Evolutionary conservation across 148 eudicot species (phyloP).

Genomic region (Silene latifolia): DNA sequence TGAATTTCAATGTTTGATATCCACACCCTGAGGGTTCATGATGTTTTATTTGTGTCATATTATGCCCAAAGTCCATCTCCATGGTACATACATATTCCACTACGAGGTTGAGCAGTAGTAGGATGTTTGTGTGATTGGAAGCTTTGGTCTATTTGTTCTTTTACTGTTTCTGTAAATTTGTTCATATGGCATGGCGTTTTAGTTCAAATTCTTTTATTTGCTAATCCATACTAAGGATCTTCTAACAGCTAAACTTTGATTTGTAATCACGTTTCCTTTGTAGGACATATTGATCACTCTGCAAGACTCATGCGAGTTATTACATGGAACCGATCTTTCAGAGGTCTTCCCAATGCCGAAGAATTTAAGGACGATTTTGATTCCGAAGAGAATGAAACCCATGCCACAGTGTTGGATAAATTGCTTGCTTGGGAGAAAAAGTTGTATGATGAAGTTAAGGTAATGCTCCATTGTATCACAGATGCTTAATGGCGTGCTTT

Average conservation of each 20-base stretch:
- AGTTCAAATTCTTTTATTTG: background rate
- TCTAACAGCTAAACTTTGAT: conserved; percentile 1
- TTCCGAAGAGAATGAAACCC: conserved; percentile 88
- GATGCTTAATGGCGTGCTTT: background rate
- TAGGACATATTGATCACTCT: conserved; percentile 95
- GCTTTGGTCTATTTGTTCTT: background rate
- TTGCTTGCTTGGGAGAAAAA: conserved; percentile 99
- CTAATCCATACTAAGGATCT: background rate
- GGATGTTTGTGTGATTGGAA: background rate
- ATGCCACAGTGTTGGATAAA: conserved; percentile 90
- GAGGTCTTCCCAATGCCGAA: conserved; percentile 50
- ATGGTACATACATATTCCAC: background rate
- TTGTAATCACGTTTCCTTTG: conserved; percentile 14
- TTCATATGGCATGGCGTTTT: background rate
- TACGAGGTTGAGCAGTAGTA: no score
- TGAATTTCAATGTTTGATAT: background rate
- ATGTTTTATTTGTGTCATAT: background rate
- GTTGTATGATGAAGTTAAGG: conserved; percentile 95
- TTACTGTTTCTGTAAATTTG: background rate
- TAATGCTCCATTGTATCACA: conserved; percentile 22
- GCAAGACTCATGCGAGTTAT: conserved; percentile 93
- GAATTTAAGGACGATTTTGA: conserved; percentile 64
- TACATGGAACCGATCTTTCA: conserved; percentile 94
- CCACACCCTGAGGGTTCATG: background rate
- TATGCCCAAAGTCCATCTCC: background rate